phyloP scores from a whole-genome alignment of 495 filamentous ascomycete species.

The Patellaria atrata region DNA sequence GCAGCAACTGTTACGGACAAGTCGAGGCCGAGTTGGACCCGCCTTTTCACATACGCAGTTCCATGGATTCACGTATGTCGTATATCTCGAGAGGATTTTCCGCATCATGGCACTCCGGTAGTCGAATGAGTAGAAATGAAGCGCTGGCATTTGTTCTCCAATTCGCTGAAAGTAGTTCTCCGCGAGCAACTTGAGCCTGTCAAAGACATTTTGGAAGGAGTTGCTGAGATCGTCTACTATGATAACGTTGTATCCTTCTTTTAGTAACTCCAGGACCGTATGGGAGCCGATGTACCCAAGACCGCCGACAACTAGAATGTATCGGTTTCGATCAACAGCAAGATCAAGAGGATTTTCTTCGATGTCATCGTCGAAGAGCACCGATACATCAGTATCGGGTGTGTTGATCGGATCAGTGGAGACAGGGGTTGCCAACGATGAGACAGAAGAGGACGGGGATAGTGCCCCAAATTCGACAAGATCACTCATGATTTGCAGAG shows the following conservation, averaged over 20 bases:
- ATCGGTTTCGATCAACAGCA: constrained; percentile 5
- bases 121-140: constrained; percentile 44
- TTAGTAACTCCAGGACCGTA: constrained; percentile 47
- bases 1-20: too few species aligned
- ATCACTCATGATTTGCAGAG: too few species aligned
- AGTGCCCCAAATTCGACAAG: constrained; percentile 7
- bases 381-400: constrained; percentile 18
- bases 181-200: constrained; percentile 37
- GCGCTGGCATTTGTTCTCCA: constrained; percentile 29
- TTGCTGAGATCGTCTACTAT: constrained; percentile 53
- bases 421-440: constrained; percentile 12
- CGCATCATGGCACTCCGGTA: constrained; percentile 31
- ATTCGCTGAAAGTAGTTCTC: constrained; percentile 32
- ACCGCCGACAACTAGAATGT: constrained; percentile 49
- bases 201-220: constrained; percentile 38
- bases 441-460: constrained; percentile 14
- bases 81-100: constrained; percentile 17
- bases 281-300: constrained; percentile 54
- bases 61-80: constrained; percentile 2
- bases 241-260: constrained; percentile 47
- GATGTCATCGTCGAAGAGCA: constrained; percentile 23
- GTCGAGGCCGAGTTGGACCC: neutral
- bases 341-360: constrained; percentile 19
- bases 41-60: too few species aligned
- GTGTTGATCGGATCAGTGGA: constrained; percentile 14